Percentiles rank a stretch among this genome's conserved stretches.
phyloP scores from a whole-genome alignment of 2,329 filamentous ascomycete genomes.

The Xylariaceae sp. region DNA sequence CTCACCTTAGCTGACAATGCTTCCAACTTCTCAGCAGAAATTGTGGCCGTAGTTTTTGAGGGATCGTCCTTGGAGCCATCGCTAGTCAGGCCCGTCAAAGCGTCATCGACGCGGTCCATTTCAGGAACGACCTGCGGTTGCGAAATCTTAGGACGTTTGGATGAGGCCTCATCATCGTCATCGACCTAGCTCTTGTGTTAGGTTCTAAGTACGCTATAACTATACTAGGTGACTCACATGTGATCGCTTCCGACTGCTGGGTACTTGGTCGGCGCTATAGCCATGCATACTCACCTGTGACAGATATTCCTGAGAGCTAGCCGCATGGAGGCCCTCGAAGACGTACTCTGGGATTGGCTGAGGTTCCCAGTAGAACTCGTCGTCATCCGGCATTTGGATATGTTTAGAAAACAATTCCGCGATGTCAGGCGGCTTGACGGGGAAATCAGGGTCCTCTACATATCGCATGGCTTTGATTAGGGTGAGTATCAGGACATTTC shows the following conservation, averaged over 20 bases:
- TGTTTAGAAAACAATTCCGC: constrained; percentile 52
- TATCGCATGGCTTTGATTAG: constrained; percentile 36
- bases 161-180: constrained; percentile 36
- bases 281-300: constrained; percentile 35
- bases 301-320: constrained; percentile 39
- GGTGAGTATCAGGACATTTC: constrained; percentile 46
- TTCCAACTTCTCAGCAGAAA: constrained; percentile 38
- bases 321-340: constrained; percentile 49
- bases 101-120: constrained; percentile 35
- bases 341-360: constrained; percentile 51
- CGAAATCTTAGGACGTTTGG: constrained; percentile 39
- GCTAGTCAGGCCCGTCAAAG: constrained; percentile 36
- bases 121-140: constrained; percentile 32
- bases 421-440: constrained; percentile 49
- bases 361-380: constrained; percentile 50
- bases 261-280: constrained; percentile 21
- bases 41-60: constrained; percentile 31
- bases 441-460: constrained; percentile 45
- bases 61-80: constrained; percentile 20
- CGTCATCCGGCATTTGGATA: constrained; percentile 43
- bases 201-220: background rate
- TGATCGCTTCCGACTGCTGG: constrained; percentile 49
- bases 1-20: constrained; percentile 36
- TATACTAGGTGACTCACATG: constrained; percentile 42
- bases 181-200: constrained; percentile 38